phyloP scores from a whole-genome alignment of 768 basidiomycete species.

The Boletus subcaerulescens region DNA sequence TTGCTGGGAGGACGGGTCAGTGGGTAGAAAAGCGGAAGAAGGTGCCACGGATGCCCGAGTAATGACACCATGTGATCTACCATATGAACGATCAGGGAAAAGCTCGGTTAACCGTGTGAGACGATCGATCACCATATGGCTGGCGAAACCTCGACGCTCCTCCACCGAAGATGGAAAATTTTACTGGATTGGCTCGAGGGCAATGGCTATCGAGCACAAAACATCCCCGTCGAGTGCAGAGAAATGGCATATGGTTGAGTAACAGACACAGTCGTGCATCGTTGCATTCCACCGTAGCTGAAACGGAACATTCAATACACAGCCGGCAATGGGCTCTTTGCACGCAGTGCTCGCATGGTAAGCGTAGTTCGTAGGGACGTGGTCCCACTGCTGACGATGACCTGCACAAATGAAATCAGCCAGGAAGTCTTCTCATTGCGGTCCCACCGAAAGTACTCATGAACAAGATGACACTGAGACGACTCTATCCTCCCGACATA shows the following conservation, averaged over 20 bases:
- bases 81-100: no score
- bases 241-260: slow-evolving; percentile 48
- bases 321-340: slow-evolving; percentile 71
- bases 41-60: slow-evolving; percentile 2
- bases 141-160: background rate
- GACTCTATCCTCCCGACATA: slow-evolving; percentile 47
- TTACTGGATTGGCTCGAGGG: slow-evolving; percentile 52
- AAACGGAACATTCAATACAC: slow-evolving; percentile 14
- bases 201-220: slow-evolving; percentile 45
- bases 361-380: slow-evolving; percentile 13
- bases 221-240: slow-evolving; percentile 51
- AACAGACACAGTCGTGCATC: slow-evolving; percentile 1
- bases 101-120: no score
- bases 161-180: slow-evolving; percentile 38
- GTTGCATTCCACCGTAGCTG: background rate
- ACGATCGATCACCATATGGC: background rate
- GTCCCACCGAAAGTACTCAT: slow-evolving; percentile 70
- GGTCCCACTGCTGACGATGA: background rate
- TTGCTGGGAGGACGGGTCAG: background rate
- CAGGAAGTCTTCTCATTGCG: slow-evolving; percentile 58
- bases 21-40: background rate
- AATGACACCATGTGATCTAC: slow-evolving; percentile 1
- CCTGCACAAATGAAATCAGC: slow-evolving; percentile 31
- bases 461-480: slow-evolving; percentile 65
- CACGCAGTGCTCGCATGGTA: slow-evolving; percentile 42